phyloP scores from a whole-genome alignment of 1,284 basidiomycete genomes.

The Irpex sp. region DNA sequence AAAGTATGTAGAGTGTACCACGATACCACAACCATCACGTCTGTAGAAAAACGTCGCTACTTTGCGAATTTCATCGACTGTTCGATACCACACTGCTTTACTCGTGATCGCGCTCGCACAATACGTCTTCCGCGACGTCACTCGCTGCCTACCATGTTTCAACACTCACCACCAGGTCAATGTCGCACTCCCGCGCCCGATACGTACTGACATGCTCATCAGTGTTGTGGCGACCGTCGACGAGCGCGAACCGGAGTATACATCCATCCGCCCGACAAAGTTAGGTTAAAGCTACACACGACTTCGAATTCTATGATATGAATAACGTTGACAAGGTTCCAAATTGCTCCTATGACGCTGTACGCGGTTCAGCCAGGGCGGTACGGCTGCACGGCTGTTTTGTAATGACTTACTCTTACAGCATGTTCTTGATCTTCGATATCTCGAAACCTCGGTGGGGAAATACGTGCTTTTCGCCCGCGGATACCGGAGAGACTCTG shows the following conservation, averaged over 20 bases:
- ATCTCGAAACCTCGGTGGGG: neutral
- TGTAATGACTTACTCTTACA: neutral
- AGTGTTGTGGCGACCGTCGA: neutral
- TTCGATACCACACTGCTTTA: too few species aligned
- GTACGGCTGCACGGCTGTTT: neutral
- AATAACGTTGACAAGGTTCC: neutral
- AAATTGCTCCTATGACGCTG: neutral
- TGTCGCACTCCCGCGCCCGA: neutral
- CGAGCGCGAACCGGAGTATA: neutral
- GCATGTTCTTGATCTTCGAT: neutral
- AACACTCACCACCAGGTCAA: neutral
- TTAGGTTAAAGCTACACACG: too few species aligned
- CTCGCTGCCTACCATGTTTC: too few species aligned
- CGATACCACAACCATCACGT: neutral
- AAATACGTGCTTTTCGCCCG: neutral
- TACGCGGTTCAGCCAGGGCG: neutral
- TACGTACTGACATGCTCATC: neutral
- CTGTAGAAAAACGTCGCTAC: neutral
- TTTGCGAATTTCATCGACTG: too few species aligned
- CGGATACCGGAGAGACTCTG: neutral
- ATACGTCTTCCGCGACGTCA: neutral
- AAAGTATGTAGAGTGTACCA: neutral
- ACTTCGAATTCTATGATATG: too few species aligned
- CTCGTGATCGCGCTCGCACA: neutral
- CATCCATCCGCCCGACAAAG: too few species aligned